A percentile compares a stretch with the other conserved stretches of the same genome.
phyloP scores from a whole-genome alignment of 2,329 filamentous ascomycete species.

The Penicillium decumbens region DNA sequence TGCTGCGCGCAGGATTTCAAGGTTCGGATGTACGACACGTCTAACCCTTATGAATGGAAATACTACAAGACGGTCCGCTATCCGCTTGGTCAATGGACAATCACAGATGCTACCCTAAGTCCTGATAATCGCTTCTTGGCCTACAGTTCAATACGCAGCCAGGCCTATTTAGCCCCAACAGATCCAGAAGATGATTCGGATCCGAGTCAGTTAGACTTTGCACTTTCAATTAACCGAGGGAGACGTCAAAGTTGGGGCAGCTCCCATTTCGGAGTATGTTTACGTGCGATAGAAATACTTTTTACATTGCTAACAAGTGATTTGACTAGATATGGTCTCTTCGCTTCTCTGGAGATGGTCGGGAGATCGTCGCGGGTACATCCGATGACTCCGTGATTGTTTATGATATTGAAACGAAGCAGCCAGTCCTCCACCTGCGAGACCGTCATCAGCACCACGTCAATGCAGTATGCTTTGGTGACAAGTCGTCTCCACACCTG shows the following conservation, averaged over 20 bases:
- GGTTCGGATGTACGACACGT: constrained; percentile 96
- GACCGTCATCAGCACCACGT: constrained; percentile 81
- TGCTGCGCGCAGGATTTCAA: constrained; percentile 86
- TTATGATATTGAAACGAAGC: constrained; percentile 81
- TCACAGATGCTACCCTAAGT: constrained; percentile 87
- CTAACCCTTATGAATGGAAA: constrained; percentile 89
- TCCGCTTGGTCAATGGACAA: constrained; percentile 87
- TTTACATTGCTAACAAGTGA: constrained; percentile 14
- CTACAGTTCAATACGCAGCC: constrained; percentile 80
- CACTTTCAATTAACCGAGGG: constrained; percentile 46
- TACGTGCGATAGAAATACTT: background rate
- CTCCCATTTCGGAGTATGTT: constrained; percentile 44
- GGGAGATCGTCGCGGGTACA: constrained; percentile 86
- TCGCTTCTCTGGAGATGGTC: constrained; percentile 85
- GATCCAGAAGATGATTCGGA: constrained; percentile 77
- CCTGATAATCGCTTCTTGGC: constrained; percentile 89
- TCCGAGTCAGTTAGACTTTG: constrained; percentile 72
- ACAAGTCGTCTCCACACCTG: constrained; percentile 82
- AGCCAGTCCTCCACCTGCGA: constrained; percentile 66
- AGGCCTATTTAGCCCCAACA: constrained; percentile 81
- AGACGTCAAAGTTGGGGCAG: constrained; percentile 32
- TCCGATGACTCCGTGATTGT: constrained; percentile 74
- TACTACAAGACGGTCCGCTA: constrained; percentile 89
- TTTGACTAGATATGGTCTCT: constrained; percentile 70
- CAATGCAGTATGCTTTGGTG: constrained; percentile 94